These are phyloP conservation scores for Paramecium caudatum DNA, from an alignment of 73 alveolate genomes.

Conservation along the genomic window DNA sequence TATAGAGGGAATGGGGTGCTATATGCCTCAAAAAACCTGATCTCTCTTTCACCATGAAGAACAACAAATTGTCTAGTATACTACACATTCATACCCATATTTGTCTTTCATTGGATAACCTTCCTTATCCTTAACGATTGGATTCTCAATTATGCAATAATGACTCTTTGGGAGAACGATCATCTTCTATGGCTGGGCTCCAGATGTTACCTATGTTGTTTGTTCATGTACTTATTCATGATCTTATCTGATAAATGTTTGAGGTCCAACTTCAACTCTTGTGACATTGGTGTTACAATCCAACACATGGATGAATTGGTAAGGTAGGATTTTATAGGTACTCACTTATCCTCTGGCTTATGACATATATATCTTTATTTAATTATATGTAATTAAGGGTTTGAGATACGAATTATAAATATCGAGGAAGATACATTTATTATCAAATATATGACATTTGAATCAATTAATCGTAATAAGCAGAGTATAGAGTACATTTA, in stretches of 20 bases:
- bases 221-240: slow-evolving; percentile 70
- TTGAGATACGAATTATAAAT: too few species aligned
- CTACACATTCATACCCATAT: slow-evolving; percentile 72
- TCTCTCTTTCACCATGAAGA: slow-evolving; percentile 90
- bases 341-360: background rate
- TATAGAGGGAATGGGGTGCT: slow-evolving; percentile 91
- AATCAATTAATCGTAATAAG: too few species aligned
- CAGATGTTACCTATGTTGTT: slow-evolving; percentile 76
- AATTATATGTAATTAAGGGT: too few species aligned
- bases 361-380: slow-evolving; percentile 38
- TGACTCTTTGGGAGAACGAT: slow-evolving; percentile 79
- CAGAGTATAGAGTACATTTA: too few species aligned
- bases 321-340: slow-evolving; percentile 81
- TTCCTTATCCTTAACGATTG: slow-evolving; percentile 83
- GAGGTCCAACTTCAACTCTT: slow-evolving; percentile 72
- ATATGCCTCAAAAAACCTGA: slow-evolving; percentile 81
- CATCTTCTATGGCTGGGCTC: slow-evolving; percentile 81
- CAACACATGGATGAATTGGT: slow-evolving; percentile 87
- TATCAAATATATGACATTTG: too few species aligned
- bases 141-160: slow-evolving; percentile 84
- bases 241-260: slow-evolving; percentile 73
- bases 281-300: slow-evolving; percentile 88
- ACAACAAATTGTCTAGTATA: slow-evolving; percentile 77
- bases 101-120: slow-evolving; percentile 78
- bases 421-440: too few species aligned